Evolutionary conservation across 1,139 yeast genomes (phyloP).

Genomic region (Suhomyces kunorum): DNA sequence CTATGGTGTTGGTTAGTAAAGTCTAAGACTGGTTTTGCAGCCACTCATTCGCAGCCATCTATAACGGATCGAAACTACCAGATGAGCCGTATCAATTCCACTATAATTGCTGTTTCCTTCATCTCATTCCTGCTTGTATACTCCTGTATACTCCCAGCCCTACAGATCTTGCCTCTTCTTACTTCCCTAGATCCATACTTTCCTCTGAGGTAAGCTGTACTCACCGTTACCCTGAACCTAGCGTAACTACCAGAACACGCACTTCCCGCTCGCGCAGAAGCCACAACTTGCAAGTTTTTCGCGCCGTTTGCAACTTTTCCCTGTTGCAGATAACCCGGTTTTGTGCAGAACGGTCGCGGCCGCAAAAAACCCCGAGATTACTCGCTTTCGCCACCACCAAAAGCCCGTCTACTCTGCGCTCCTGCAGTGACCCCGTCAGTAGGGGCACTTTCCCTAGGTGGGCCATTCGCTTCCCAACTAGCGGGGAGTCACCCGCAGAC

Average conservation of each 20-base stretch:
- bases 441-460: background rate
- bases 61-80: too few species aligned
- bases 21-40: too few species aligned
- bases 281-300: background rate
- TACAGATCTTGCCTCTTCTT: too few species aligned
- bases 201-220: background rate
- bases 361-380: slow-evolving; percentile 3
- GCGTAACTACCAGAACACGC: background rate
- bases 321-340: background rate
- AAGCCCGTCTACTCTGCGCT: background rate
- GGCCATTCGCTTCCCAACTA: background rate
- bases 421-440: background rate
- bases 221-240: background rate
- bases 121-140: too few species aligned
- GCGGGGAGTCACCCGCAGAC: background rate
- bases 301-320: background rate
- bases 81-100: too few species aligned
- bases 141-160: too few species aligned
- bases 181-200: too few species aligned
- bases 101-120: too few species aligned
- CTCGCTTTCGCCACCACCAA: slow-evolving; percentile 2
- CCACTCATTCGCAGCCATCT: too few species aligned
- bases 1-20: too few species aligned
- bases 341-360: slow-evolving; percentile 1
- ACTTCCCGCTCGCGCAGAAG: background rate